A percentile compares a stretch with the other conserved stretches of the same genome.
These are phyloP conservation scores for Pleurotus sapidus DNA, from an alignment of 768 basidiomycete species.

Conservation along the genomic window DNA sequence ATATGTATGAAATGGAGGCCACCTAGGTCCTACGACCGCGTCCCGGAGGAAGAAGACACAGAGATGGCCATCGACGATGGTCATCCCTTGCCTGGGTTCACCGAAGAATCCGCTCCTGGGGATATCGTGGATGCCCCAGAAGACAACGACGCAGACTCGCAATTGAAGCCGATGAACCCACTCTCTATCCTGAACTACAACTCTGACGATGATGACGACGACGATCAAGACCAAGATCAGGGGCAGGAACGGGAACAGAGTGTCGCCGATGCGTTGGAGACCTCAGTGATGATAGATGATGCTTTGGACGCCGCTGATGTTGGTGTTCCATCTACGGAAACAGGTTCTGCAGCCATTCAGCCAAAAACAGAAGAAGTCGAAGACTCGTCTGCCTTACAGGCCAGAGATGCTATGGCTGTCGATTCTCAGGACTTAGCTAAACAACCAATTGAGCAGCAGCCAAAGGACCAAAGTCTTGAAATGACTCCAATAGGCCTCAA, in stretches of 20 bases:
- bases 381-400: slow-evolving; percentile 41
- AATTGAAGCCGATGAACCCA: slow-evolving; percentile 19
- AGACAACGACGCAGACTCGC: slow-evolving; percentile 4
- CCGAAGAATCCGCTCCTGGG: slow-evolving; percentile 23
- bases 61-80: slow-evolving; percentile 1
- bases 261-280: slow-evolving; percentile 59
- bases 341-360: slow-evolving; percentile 22
- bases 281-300: slow-evolving; percentile 52
- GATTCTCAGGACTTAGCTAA: slow-evolving; percentile 14
- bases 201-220: slow-evolving; percentile 67
- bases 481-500: slow-evolving; percentile 42
- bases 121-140: slow-evolving; percentile 16
- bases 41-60: slow-evolving; percentile 23
- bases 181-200: slow-evolving; percentile 49
- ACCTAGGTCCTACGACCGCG: slow-evolving; percentile 33
- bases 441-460: slow-evolving; percentile 4
- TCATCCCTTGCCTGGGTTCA: background rate
- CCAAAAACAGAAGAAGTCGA: slow-evolving; percentile 52
- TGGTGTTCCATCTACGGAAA: slow-evolving; percentile 15
- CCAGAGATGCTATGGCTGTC: slow-evolving; percentile 23
- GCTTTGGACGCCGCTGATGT: slow-evolving; percentile 46
- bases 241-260: slow-evolving; percentile 46
- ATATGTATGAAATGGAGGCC: slow-evolving; percentile 67
- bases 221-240: slow-evolving; percentile 58
- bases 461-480: slow-evolving; percentile 3